Conservation (phyloP, 148 eudicot species). For the Vaccinium vitisidaea region DNA sequence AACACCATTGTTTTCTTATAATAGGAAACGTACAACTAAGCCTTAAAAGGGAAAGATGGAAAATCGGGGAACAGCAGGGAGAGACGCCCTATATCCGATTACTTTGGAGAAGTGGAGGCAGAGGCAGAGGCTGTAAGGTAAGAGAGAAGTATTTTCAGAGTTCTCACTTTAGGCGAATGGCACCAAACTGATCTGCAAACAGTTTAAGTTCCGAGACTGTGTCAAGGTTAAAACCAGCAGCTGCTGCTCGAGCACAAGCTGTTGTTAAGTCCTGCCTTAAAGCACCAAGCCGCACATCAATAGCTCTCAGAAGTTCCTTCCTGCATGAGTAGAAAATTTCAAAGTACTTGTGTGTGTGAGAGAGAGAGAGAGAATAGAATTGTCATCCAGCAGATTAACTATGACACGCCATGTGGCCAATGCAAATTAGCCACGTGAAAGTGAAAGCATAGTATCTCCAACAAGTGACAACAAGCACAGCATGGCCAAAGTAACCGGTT, state of each 20-base stretch:
- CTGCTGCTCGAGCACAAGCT: constrained; percentile 69
- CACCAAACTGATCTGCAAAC: constrained; percentile 89
- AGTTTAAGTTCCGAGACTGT: constrained; percentile 72
- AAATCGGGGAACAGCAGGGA: neutral
- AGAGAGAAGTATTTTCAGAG: constrained; percentile 10
- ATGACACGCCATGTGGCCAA: neutral
- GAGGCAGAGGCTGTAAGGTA: neutral
- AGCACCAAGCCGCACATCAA: constrained; percentile 81
- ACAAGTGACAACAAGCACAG: neutral
- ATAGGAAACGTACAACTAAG: neutral
- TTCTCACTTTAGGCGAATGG: constrained; percentile 78
- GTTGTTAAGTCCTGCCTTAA: constrained; percentile 71
- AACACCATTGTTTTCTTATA: neutral
- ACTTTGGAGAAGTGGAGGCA: neutral
- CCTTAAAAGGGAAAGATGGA: neutral
- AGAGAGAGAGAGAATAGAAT: neutral
- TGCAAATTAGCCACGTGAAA: neutral
- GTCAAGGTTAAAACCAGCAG: constrained; percentile 81
- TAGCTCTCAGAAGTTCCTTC: constrained; percentile 94
- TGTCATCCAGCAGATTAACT: constrained; percentile 9
- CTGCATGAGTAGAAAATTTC: constrained; percentile 36
- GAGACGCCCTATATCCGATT: neutral
- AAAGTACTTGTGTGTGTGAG: neutral
- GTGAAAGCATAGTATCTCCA: neutral
- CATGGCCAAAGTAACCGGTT: neutral